Percentiles rank a stretch among this genome's conserved stretches.
Conservation (phyloP, 23 red algal genomes). For the Cyanidiococcus yangmingshanensis region DNA sequence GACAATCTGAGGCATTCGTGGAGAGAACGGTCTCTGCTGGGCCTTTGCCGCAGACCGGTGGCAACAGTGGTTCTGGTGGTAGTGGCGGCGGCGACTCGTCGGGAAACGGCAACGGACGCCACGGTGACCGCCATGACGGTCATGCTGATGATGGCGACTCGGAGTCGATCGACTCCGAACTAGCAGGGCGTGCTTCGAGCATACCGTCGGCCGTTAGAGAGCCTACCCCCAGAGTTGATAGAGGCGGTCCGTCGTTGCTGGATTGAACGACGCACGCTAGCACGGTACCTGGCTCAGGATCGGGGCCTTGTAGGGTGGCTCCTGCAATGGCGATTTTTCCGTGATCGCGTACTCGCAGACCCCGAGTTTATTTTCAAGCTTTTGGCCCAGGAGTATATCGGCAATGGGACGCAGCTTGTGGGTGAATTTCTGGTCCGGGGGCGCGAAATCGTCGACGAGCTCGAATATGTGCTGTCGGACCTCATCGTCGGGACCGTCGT, state of each 20-base stretch:
- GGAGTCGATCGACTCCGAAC: background rate
- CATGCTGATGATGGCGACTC: slow-evolving; percentile 14
- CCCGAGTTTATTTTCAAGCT: slow-evolving; percentile 84
- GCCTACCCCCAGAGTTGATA: slow-evolving; percentile 47
- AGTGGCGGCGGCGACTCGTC: slow-evolving; percentile 24
- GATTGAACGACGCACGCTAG: slow-evolving; percentile 30
- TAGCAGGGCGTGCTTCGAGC: slow-evolving; percentile 1
- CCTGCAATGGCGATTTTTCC: slow-evolving; percentile 31
- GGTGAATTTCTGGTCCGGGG: slow-evolving; percentile 81
- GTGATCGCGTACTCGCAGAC: slow-evolving; percentile 66
- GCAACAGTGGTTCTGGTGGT: no score
- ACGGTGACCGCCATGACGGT: slow-evolving; percentile 2
- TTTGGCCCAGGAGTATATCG: slow-evolving; percentile 75
- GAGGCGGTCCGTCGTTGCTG: slow-evolving; percentile 34
- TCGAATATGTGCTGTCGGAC: slow-evolving; percentile 94
- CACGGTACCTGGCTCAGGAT: slow-evolving; percentile 33
- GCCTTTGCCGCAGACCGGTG: no score
- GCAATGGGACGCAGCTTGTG: slow-evolving; percentile 80
- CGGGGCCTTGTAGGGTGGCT: slow-evolving; percentile 27
- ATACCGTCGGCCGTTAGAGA: background rate
- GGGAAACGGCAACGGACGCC: slow-evolving; percentile 25
- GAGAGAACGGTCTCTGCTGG: no score
- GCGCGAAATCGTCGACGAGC: slow-evolving; percentile 70
- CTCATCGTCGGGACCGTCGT: slow-evolving; percentile 91
- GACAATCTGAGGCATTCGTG: no score